Percentiles rank a stretch among this genome's conserved stretches.
These are phyloP conservation scores for Psilocybe sp. DNA, from an alignment of 768 basidiomycete genomes.

Conservation along the genomic window DNA sequence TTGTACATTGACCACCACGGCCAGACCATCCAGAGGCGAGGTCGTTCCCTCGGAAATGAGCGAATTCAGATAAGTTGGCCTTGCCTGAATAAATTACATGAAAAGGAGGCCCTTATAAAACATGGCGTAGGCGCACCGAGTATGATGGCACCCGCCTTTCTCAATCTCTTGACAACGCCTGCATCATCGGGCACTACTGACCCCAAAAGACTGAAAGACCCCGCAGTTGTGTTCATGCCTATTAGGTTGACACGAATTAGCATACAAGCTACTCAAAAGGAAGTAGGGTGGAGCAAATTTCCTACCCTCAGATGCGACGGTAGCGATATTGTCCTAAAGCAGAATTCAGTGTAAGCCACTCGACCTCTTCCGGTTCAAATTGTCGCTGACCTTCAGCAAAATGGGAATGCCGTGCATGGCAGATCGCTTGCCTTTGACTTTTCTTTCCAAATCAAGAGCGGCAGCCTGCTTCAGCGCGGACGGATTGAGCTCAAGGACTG, in stretches of 20 bases:
- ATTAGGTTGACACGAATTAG: background rate
- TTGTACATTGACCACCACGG: slow-evolving; percentile 49
- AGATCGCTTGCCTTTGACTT: slow-evolving; percentile 38
- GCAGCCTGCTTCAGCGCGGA: slow-evolving; percentile 52
- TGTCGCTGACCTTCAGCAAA: slow-evolving; percentile 40
- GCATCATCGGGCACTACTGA: slow-evolving; percentile 45
- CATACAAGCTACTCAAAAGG: background rate
- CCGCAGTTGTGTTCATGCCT: slow-evolving; percentile 48
- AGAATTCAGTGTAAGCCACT: background rate
- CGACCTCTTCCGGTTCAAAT: background rate
- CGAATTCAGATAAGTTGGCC: slow-evolving; percentile 54
- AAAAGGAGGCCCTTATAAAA: background rate
- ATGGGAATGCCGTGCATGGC: slow-evolving; percentile 53
- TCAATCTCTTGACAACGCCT: slow-evolving; percentile 39
- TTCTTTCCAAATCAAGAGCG: slow-evolving; percentile 43
- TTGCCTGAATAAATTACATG: slow-evolving; percentile 34
- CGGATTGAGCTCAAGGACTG: slow-evolving; percentile 57
- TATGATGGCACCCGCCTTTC: slow-evolving; percentile 43
- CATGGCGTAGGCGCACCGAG: slow-evolving; percentile 26
- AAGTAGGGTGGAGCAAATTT: background rate
- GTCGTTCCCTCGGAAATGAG: slow-evolving; percentile 42
- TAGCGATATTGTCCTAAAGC: slow-evolving; percentile 45
- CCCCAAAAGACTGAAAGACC: slow-evolving; percentile 39
- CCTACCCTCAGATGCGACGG: slow-evolving; percentile 40
- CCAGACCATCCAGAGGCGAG: slow-evolving; percentile 60